Percentiles rank a stretch among this genome's conserved stretches.
Evolutionary conservation across 2,329 filamentous ascomycete species (phyloP).

Genomic region (Epichloe brachyelytri): DNA sequence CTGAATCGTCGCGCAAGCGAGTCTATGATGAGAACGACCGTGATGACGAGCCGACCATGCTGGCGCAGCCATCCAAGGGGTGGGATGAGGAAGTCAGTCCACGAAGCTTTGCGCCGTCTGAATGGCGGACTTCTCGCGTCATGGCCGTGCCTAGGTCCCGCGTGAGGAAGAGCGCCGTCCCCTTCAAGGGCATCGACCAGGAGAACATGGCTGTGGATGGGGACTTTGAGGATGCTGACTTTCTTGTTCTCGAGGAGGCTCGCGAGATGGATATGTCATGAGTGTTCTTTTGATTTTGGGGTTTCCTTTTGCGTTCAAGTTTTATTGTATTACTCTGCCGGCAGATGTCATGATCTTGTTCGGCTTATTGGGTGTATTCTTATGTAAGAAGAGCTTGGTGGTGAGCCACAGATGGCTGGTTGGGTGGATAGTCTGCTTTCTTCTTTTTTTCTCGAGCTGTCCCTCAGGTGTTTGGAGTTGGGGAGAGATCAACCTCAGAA

Average conservation of each 20-base stretch:
- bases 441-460: background rate
- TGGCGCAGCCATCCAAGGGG: constrained; percentile 9
- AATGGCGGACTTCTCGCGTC: constrained; percentile 27
- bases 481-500: background rate
- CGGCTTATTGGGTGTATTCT: background rate
- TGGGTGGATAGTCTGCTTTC: background rate
- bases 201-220: constrained; percentile 33
- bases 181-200: constrained; percentile 21
- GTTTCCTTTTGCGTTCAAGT: background rate
- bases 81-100: constrained; percentile 28
- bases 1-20: constrained; percentile 32
- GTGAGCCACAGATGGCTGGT: background rate
- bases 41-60: constrained; percentile 7
- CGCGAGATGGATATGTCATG: constrained; percentile 27
- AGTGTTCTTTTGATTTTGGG: background rate
- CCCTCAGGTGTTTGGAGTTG: background rate
- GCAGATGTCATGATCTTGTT: background rate
- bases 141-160: constrained; percentile 34
- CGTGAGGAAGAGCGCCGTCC: constrained; percentile 12
- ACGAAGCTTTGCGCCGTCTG: constrained; percentile 23
- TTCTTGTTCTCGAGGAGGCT: constrained; percentile 36
- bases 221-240: constrained; percentile 60
- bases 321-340: background rate
- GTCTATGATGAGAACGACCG: constrained; percentile 32
- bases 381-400: background rate